Evolutionary conservation across 768 basidiomycete genomes (phyloP).

Genomic region (Leccinum variicolor): DNA sequence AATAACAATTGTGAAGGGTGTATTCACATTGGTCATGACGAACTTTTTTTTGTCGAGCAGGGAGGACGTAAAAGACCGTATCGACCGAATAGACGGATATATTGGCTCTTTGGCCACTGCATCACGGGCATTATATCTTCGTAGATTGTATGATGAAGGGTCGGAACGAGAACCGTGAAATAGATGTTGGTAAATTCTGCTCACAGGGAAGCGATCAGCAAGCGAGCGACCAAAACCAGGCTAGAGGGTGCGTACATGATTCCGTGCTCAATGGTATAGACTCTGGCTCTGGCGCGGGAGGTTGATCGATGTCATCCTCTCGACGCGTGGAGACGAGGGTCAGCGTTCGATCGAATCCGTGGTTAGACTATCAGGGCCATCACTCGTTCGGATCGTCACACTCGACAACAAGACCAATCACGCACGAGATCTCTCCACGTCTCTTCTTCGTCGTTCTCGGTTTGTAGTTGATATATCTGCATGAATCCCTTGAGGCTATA

Average conservation of each 20-base stretch:
- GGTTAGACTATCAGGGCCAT: conserved; percentile 49
- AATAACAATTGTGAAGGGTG: not conserved
- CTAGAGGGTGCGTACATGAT: conserved; percentile 13
- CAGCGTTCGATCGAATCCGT: conserved; percentile 72
- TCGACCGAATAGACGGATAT: conserved; percentile 6
- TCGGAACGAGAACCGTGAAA: not conserved
- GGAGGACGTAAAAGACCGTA: conserved; percentile 8
- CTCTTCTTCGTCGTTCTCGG: conserved; percentile 79
- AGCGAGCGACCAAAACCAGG: not conserved
- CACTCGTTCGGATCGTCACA: conserved; percentile 3
- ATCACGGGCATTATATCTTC: conserved; percentile 12
- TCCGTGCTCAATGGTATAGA: conserved; percentile 13
- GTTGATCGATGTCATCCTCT: conserved; percentile 41
- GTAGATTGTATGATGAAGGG: conserved; percentile 10
- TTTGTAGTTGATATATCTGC: conserved; percentile 83
- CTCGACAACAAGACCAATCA: conserved; percentile 7
- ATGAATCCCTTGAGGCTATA: conserved; percentile 73
- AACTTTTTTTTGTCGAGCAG: conserved; percentile 2
- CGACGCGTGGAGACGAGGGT: conserved; percentile 54
- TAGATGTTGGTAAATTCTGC: conserved; percentile 18
- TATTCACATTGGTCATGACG: conserved; percentile 5
- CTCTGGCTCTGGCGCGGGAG: conserved; percentile 7
- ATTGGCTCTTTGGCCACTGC: conserved; percentile 5
- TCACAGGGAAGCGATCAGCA: not conserved
- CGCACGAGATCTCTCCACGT: conserved; percentile 80